Conservation (phyloP, 208 protist genomes). For the Crithidia bombi region DNA sequence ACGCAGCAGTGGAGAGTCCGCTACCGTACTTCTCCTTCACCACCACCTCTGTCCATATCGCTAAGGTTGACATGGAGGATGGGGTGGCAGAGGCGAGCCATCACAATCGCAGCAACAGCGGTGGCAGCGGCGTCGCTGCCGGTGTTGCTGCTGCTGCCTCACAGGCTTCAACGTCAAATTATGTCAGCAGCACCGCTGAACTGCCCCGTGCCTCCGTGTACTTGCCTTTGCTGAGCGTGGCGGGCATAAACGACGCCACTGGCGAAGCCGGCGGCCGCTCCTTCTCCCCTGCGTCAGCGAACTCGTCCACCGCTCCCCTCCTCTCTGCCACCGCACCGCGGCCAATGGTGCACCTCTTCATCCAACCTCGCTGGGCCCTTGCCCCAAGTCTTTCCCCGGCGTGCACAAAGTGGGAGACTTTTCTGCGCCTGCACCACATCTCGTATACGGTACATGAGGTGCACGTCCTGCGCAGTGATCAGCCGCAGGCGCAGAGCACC, state of each 20-base stretch:
- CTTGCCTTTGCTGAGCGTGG: not conserved
- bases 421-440: slow-evolving; percentile 48
- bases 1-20: not conserved
- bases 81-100: not conserved
- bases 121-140: not conserved
- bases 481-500: slow-evolving; percentile 23
- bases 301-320: no score
- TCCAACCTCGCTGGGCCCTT: slow-evolving; percentile 42
- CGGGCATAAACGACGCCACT: not conserved
- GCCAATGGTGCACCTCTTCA: slow-evolving; percentile 44
- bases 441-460: slow-evolving; percentile 47
- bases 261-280: not conserved
- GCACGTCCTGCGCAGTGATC: slow-evolving; percentile 30
- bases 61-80: slow-evolving; percentile 1
- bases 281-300: not conserved
- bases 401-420: slow-evolving; percentile 55
- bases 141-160: not conserved
- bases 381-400: slow-evolving; percentile 38
- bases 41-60: slow-evolving; percentile 19
- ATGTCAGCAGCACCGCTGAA: not conserved
- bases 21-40: slow-evolving; percentile 19
- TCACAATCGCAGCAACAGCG: not conserved
- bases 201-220: slow-evolving; percentile 7
- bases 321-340: not conserved
- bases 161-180: not conserved